A percentile compares a stretch with the other conserved stretches of the same genome.
These are phyloP conservation scores for Schwanniomyces sp. DNA, from an alignment of 805 yeast genomes.

Conservation along the genomic window DNA sequence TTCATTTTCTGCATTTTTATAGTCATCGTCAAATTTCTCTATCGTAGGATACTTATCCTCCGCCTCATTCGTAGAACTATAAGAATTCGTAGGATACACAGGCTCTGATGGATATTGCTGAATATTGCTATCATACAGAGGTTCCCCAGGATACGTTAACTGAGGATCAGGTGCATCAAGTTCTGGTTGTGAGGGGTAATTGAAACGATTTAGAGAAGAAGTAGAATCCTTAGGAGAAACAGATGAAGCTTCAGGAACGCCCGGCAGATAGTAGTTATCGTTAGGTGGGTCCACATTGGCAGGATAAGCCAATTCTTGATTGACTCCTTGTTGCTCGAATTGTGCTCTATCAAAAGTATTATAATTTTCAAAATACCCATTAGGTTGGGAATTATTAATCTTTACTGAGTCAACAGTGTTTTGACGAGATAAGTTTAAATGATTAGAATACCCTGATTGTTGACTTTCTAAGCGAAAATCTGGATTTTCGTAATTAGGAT, in stretches of 20 bases:
- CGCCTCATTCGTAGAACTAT: slow-evolving; percentile 2
- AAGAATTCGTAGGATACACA: not conserved
- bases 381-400: not conserved
- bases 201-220: not conserved
- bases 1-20: not conserved
- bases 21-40: slow-evolving; percentile 4
- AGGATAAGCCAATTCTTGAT: not conserved
- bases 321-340: not conserved
- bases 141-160: not conserved
- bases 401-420: not conserved
- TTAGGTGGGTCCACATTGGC: not conserved
- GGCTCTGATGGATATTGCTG: not conserved
- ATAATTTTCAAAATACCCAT: not conserved
- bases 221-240: not conserved
- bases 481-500: not conserved
- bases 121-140: not conserved
- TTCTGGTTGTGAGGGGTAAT: not conserved
- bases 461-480: not conserved
- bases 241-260: not conserved
- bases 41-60: slow-evolving; percentile 9
- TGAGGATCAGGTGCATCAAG: not conserved
- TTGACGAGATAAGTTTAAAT: not conserved
- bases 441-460: not conserved
- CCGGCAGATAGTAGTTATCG: not conserved
- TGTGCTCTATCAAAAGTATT: not conserved